Evolutionary conservation across 1,139 yeast species (phyloP).

Genomic region (Yarrowia galli): DNA sequence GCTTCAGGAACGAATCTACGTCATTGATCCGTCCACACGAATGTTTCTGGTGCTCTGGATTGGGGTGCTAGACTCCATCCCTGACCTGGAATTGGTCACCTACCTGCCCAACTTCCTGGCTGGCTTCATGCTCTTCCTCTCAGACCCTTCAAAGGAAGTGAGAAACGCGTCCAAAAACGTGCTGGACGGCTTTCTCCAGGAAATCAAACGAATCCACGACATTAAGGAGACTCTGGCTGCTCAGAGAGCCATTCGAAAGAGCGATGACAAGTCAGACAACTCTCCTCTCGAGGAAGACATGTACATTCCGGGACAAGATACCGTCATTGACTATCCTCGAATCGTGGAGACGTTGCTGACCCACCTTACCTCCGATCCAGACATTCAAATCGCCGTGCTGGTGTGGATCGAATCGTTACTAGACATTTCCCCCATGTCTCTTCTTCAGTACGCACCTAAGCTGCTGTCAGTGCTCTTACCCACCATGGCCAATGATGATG

Average conservation of each 20-base stretch:
- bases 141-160: slow-evolving; percentile 87
- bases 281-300: slow-evolving; percentile 59
- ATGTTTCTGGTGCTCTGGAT: slow-evolving; percentile 94
- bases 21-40: slow-evolving; percentile 90
- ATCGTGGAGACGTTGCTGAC: slow-evolving; percentile 81
- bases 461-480: slow-evolving; percentile 64
- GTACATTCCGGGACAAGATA: slow-evolving; percentile 86
- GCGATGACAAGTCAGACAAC: slow-evolving; percentile 45
- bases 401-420: slow-evolving; percentile 84
- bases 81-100: slow-evolving; percentile 85
- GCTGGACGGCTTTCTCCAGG: slow-evolving; percentile 76
- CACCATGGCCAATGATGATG: slow-evolving; percentile 62
- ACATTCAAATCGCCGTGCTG: slow-evolving; percentile 79
- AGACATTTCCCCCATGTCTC: slow-evolving; percentile 76
- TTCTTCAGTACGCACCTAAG: slow-evolving; percentile 69
- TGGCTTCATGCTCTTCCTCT: slow-evolving; percentile 80
- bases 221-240: slow-evolving; percentile 58
- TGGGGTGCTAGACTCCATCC: slow-evolving; percentile 86
- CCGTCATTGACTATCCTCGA: slow-evolving; percentile 78
- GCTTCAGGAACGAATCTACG: slow-evolving; percentile 86
- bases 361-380: slow-evolving; percentile 76
- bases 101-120: slow-evolving; percentile 90
- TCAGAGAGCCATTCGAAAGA: slow-evolving; percentile 40
- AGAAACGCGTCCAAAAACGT: slow-evolving; percentile 83
- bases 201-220: slow-evolving; percentile 75